Conservation (phyloP, 371 early-diverging fungal species). For the Zopfochytrium polystomum region DNA sequence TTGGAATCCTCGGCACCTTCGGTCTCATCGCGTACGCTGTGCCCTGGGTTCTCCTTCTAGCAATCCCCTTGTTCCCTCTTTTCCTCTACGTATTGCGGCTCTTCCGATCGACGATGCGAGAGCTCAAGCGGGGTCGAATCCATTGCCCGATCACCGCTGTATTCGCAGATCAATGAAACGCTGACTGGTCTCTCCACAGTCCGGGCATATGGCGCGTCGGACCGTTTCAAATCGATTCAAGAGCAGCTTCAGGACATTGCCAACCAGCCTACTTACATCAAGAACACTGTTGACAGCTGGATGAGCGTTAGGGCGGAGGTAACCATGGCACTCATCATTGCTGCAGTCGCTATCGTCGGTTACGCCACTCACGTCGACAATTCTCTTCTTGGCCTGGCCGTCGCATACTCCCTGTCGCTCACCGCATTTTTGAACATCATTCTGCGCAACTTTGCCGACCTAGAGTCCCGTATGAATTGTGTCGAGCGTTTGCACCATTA, state of each 20-base stretch:
- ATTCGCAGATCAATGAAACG: too few species aligned
- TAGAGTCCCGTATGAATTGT: too few species aligned
- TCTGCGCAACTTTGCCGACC: slow-evolving; percentile 9
- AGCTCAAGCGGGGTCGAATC: slow-evolving; percentile 50
- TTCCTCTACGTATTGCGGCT: slow-evolving; percentile 12
- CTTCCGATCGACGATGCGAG: slow-evolving; percentile 25
- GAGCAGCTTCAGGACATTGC: too few species aligned
- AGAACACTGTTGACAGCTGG: too few species aligned
- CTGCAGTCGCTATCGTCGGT: slow-evolving; percentile 7
- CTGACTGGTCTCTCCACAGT: slow-evolving; percentile 10
- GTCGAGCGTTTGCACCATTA: slow-evolving; percentile 28
- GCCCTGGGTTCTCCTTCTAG: slow-evolving; percentile 15
- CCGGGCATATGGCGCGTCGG: slow-evolving; percentile 19
- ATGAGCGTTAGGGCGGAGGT: slow-evolving; percentile 14
- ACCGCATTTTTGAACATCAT: slow-evolving; percentile 12
- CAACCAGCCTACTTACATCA: too few species aligned
- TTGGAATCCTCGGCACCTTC: slow-evolving; percentile 11
- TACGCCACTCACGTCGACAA: slow-evolving; percentile 4
- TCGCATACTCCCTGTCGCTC: slow-evolving; percentile 18
- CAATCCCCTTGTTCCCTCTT: slow-evolving; percentile 29
- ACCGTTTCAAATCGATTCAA: slow-evolving; percentile 5
- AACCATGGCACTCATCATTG: slow-evolving; percentile 15
- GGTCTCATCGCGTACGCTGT: slow-evolving; percentile 18
- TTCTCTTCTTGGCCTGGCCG: slow-evolving; percentile 18
- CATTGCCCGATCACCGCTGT: too few species aligned